phyloP scores from a whole-genome alignment of 1,139 yeast species.

The Saccharomyces uvarum region DNA sequence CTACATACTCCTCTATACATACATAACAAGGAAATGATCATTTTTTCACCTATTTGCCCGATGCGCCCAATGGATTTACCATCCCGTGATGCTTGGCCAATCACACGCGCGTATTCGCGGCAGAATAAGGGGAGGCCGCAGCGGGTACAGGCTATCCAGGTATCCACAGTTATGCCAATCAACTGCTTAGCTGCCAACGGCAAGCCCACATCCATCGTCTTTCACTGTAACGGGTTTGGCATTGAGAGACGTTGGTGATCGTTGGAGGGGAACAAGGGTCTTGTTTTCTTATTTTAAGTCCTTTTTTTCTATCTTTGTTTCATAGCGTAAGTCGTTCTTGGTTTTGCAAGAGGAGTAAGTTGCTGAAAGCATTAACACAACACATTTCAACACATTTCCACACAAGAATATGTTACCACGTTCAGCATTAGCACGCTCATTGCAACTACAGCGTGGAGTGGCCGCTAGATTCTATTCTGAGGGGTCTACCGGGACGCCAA shows the following conservation, averaged over 20 bases:
- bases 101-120: not conserved
- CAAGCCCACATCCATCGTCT: not conserved
- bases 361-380: not conserved
- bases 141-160: not conserved
- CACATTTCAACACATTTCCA: not conserved
- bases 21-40: not conserved
- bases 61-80: not conserved
- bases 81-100: not conserved
- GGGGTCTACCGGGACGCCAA: constrained; percentile 46
- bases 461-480: constrained; percentile 40
- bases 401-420: constrained; percentile 23
- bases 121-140: not conserved
- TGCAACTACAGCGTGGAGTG: constrained; percentile 18
- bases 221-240: not conserved
- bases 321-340: not conserved
- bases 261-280: not conserved
- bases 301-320: not conserved
- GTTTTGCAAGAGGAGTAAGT: not conserved
- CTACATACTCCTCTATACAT: not conserved
- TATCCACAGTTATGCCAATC: not conserved
- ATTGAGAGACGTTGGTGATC: not conserved
- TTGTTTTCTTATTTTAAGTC: not conserved
- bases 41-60: not conserved
- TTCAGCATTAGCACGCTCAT: constrained; percentile 28
- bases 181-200: not conserved